phyloP scores from a whole-genome alignment of 2,329 filamentous ascomycete genomes.

The Meredithiella fracta region DNA sequence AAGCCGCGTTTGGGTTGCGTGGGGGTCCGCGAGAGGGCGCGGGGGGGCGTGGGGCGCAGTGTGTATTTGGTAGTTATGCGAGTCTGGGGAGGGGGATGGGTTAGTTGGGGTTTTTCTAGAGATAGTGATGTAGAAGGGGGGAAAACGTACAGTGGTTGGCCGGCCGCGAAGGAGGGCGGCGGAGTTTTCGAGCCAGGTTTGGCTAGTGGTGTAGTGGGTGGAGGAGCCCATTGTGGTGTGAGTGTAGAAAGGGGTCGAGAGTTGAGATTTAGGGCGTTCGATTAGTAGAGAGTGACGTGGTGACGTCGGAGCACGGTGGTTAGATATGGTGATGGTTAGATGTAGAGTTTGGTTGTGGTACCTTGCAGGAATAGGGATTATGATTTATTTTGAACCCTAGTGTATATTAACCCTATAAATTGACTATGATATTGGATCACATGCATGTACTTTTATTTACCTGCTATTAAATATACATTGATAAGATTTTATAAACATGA shows the following conservation, averaged over 20 bases:
- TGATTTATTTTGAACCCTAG: background rate
- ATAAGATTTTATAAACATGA: no score
- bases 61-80: slow-evolving; percentile 80
- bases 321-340: background rate
- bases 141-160: slow-evolving; percentile 54
- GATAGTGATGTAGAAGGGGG: background rate
- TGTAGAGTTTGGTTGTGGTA: background rate
- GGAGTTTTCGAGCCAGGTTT: slow-evolving; percentile 86
- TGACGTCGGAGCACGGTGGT: background rate
- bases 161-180: slow-evolving; percentile 70
- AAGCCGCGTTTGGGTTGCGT: slow-evolving; percentile 37
- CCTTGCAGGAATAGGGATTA: background rate
- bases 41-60: slow-evolving; percentile 19
- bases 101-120: background rate
- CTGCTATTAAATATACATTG: no score
- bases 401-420: background rate
- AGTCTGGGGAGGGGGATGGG: slow-evolving; percentile 37
- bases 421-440: background rate
- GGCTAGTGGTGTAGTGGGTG: slow-evolving; percentile 62
- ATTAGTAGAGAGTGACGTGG: background rate
- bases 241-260: no score
- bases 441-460: background rate
- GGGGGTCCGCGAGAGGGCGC: slow-evolving; percentile 17
- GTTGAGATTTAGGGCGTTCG: no score
- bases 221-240: slow-evolving; percentile 20